Evolutionary conservation across 73 alveolate genomes (phyloP), one percentile per base, ranked within the genome.

Genomic region (Tetrahymena elliotti): DNA sequence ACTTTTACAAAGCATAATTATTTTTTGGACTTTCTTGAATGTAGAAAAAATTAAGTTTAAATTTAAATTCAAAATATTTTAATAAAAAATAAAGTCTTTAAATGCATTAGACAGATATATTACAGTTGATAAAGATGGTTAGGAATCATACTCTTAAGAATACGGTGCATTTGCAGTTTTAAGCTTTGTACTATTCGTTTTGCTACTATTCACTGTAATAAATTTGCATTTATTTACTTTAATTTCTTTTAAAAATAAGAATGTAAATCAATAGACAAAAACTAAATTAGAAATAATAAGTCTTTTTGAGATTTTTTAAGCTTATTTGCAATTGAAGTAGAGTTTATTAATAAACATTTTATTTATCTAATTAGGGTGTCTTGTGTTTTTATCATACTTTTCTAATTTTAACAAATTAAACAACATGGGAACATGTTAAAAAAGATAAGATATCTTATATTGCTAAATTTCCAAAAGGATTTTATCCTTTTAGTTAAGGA

Each of bases 361-460:
- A n/a, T n/a, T n/a, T n/a, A n/a, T n/a, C n/a, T n/a, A n/a, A 68
- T 22, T 27, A 68, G 34, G 98, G 98, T 36, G 93, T 83, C 12
- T 96, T 97, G 16, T 54, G 94, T 15, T 22, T 94, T 31, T 97
- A 96, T 93, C 99, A 97, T 41, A 68, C 97, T 18, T 96, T 93
- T 93, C 93, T 97, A 52, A 93, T 97, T 31, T 35, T 94, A 95
- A 93, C 98, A 3, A 97, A 97, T 27, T 88, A 95, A 92, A 97
- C 99, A 16, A 97, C 99, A 8, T 97, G 99, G 99, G 99, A 97
- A 94, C 98, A 97, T 84, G 84, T 97, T 13, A 94, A 97, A 38
- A 97, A 97, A 95, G 96, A 95, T 22, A 68, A 36, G 52, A 97
- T 97, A 53, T 53, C 98, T 11, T 97, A 97, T 84, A 93, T 97